Percentiles rank a stretch among this genome's conserved stretches.
Evolutionary conservation across 176 grass and related monocot genomes (phyloP).

Genomic region (Oryza coarctata): DNA sequence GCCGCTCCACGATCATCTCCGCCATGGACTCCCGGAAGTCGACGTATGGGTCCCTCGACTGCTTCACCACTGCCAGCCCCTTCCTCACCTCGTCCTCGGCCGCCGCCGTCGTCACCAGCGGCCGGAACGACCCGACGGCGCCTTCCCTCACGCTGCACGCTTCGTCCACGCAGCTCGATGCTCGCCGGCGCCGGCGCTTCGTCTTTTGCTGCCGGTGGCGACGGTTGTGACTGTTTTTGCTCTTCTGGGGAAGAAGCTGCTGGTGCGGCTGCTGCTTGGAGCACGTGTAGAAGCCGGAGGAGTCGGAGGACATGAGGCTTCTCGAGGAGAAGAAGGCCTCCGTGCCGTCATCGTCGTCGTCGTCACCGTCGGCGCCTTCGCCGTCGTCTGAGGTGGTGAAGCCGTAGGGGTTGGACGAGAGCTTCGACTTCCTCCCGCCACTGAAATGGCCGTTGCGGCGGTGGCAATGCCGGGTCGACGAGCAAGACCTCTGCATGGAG

Average conservation of each 20-base stretch:
- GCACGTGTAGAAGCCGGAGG: slow-evolving; percentile 59
- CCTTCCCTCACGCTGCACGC: slow-evolving; percentile 41
- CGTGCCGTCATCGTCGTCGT: slow-evolving; percentile 30
- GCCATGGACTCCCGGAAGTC: slow-evolving; percentile 70
- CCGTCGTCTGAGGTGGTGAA: slow-evolving; percentile 56
- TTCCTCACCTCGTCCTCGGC: slow-evolving; percentile 23
- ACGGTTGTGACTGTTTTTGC: background rate
- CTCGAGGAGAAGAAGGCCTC: slow-evolving; percentile 67
- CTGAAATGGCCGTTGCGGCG: background rate
- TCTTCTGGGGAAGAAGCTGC: background rate
- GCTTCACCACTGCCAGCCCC: slow-evolving; percentile 52
- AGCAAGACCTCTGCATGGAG: background rate
- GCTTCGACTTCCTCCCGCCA: background rate
- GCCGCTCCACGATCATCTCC: slow-evolving; percentile 65
- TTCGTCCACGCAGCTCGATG: slow-evolving; percentile 36
- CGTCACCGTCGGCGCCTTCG: background rate
- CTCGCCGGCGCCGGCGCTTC: background rate
- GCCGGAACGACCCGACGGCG: slow-evolving; percentile 38
- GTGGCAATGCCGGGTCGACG: background rate
- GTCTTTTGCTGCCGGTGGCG: background rate
- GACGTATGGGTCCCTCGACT: slow-evolving; percentile 53
- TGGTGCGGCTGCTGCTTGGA: background rate
- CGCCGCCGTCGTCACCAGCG: slow-evolving; percentile 22
- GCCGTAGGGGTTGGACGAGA: slow-evolving; percentile 54
- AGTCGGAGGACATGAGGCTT: slow-evolving; percentile 69